phyloP scores from a whole-genome alignment of 2,329 filamentous ascomycete genomes.

The Aspergillus fumigatiaffinis region DNA sequence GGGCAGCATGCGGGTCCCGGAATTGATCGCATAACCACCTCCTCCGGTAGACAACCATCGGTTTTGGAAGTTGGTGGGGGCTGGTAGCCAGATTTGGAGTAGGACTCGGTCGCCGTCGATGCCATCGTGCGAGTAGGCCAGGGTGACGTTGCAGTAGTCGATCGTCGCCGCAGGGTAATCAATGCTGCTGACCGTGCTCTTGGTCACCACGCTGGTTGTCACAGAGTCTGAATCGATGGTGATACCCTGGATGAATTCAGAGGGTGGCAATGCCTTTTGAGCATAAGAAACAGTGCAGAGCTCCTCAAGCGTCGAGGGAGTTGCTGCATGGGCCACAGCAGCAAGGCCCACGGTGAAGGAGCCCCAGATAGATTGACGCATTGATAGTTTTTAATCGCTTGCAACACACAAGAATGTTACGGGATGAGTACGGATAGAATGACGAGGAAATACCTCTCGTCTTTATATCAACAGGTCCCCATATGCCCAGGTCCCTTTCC shows the following conservation, averaged over 20 bases:
- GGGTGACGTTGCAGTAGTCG: conserved; percentile 44
- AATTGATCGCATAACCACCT: conserved; percentile 46
- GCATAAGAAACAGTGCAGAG: neutral
- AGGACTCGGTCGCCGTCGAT: conserved; percentile 30
- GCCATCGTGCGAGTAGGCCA: conserved; percentile 45
- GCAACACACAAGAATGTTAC: too few species aligned
- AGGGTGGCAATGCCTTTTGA: neutral
- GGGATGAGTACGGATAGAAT: neutral
- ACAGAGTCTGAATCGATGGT: neutral
- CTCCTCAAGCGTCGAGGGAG: neutral
- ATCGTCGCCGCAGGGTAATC: conserved; percentile 12
- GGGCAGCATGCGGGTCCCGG: neutral
- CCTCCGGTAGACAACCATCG: conserved; percentile 47
- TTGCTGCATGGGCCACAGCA: neutral
- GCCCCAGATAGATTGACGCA: neutral
- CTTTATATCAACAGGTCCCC: neutral
- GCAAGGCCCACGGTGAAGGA: neutral
- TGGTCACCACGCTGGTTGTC: neutral
- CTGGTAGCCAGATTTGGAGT: conserved; percentile 42
- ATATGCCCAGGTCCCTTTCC: too few species aligned
- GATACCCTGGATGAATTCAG: neutral
- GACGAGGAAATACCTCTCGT: neutral
- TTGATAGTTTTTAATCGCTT: neutral
- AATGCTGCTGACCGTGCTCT: neutral
- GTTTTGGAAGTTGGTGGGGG: conserved; percentile 43